These are phyloP conservation scores for Raffaelea ambrosiae DNA, from an alignment of 2,329 filamentous ascomycete species.

Conservation along the genomic window DNA sequence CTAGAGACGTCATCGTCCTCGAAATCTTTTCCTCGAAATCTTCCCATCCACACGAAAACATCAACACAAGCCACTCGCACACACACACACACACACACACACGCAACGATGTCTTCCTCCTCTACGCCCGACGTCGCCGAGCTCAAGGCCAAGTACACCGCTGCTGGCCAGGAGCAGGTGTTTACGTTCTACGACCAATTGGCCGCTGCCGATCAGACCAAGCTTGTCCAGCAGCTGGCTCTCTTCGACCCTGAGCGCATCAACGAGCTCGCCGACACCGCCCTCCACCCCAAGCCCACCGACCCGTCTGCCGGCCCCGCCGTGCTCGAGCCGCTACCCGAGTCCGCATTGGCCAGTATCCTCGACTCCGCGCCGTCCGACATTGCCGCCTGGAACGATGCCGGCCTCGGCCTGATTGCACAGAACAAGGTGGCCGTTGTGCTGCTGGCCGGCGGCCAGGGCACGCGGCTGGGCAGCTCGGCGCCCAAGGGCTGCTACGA, in stretches of 20 bases:
- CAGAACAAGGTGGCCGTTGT: conserved; percentile 77
- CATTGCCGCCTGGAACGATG: conserved; percentile 75
- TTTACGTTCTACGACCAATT: conserved; percentile 84
- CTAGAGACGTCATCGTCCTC: no score
- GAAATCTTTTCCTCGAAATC: no score
- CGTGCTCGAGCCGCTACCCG: conserved; percentile 76
- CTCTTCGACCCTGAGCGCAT: conserved; percentile 78
- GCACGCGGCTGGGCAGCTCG: conserved; percentile 87
- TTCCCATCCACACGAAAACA: no score
- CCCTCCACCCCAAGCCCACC: conserved; percentile 60
- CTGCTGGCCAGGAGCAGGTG: conserved; percentile 71
- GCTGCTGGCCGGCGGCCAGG: conserved; percentile 94
- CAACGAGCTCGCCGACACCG: conserved; percentile 76
- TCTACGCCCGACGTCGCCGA: conserved; percentile 49
- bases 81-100: not conserved
- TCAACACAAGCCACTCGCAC: no score
- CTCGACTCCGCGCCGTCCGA: conserved; percentile 77
- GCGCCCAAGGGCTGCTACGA: conserved; percentile 97
- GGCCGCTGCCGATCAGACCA: conserved; percentile 60
- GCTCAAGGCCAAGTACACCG: conserved; percentile 64
- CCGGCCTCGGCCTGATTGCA: conserved; percentile 70
- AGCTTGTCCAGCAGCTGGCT: conserved; percentile 73
- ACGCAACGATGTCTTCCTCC: conserved; percentile 4
- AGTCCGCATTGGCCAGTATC: conserved; percentile 78
- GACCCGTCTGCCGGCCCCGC: conserved; percentile 31